phyloP scores from a whole-genome alignment of 1,139 yeast species.

The Debaryomyces subglobosus region DNA sequence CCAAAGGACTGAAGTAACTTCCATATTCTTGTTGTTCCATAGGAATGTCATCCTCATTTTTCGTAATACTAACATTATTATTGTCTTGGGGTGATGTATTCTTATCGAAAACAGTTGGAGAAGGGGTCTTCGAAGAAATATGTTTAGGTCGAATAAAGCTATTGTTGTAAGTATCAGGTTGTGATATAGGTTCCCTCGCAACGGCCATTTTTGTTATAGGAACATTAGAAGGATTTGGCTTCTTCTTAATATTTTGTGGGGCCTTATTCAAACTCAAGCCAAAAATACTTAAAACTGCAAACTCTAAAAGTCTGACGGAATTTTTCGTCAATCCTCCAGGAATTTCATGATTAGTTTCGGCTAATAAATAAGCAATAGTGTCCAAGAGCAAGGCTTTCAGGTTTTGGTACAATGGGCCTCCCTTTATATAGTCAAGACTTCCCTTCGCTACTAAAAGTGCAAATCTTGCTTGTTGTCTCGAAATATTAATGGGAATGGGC shows the following conservation, averaged over 20 bases:
- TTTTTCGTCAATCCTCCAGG: constrained; percentile 65
- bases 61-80: too few species aligned
- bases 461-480: constrained; percentile 68
- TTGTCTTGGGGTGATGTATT: background rate
- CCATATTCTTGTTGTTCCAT: background rate
- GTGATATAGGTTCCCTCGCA: constrained; percentile 19
- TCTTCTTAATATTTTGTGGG: constrained; percentile 16
- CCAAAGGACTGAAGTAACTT: background rate
- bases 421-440: constrained; percentile 78
- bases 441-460: constrained; percentile 77
- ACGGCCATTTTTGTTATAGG: constrained; percentile 33
- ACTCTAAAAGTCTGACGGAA: constrained; percentile 58
- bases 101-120: background rate
- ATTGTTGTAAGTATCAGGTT: constrained; percentile 4
- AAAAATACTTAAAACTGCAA: constrained; percentile 57
- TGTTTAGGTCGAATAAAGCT: constrained; percentile 4
- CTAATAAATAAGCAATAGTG: constrained; percentile 50
- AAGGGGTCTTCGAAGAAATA: background rate
- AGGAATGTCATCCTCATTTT: background rate
- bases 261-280: constrained; percentile 34
- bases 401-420: constrained; percentile 77
- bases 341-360: constrained; percentile 53
- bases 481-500: constrained; percentile 73
- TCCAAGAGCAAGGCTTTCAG: constrained; percentile 58
- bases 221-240: constrained; percentile 19